Conservation (phyloP, 2,329 filamentous ascomycete genomes). For the Ceratocystis cubensis region DNA sequence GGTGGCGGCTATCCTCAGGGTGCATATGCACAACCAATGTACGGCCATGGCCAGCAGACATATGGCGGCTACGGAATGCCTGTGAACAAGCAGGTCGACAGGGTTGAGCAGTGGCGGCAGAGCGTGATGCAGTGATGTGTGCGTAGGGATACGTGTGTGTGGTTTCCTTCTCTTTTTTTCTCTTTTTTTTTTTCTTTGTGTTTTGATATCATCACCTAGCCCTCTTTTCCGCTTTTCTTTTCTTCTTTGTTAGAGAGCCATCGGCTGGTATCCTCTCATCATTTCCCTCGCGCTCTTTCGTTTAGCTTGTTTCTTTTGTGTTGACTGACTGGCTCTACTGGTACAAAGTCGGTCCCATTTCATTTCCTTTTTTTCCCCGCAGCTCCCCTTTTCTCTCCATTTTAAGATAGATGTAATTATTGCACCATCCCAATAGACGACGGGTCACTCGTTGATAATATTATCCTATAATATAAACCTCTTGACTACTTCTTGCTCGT, state of each 20-base stretch:
- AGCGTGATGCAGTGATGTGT: slow-evolving; percentile 26
- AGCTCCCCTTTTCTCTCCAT: background rate
- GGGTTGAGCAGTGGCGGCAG: slow-evolving; percentile 35
- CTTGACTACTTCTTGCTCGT: too few relatives aligned
- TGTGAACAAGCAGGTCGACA: slow-evolving; percentile 24
- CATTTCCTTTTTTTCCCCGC: background rate
- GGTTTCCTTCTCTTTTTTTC: background rate
- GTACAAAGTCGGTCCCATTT: background rate
- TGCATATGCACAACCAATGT: slow-evolving; percentile 22
- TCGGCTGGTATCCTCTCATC: background rate
- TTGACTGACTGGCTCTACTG: background rate
- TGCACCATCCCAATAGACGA: background rate
- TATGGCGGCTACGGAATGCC: slow-evolving; percentile 20
- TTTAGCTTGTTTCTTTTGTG: background rate
- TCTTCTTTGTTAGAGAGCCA: background rate
- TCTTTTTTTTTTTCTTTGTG: background rate
- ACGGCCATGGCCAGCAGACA: slow-evolving; percentile 10
- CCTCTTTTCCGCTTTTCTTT: background rate
- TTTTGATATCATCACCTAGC: background rate
- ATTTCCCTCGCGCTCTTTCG: background rate
- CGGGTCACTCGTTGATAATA: background rate
- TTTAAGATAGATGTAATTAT: background rate
- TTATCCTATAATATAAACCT: background rate
- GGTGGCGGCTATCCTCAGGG: background rate
- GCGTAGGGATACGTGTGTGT: too few relatives aligned